Evolutionary conservation across 352 stramenopile species (phyloP), one percentile per base, ranked within the genome.

Genomic region (Globisporangium mamillatum): DNA sequence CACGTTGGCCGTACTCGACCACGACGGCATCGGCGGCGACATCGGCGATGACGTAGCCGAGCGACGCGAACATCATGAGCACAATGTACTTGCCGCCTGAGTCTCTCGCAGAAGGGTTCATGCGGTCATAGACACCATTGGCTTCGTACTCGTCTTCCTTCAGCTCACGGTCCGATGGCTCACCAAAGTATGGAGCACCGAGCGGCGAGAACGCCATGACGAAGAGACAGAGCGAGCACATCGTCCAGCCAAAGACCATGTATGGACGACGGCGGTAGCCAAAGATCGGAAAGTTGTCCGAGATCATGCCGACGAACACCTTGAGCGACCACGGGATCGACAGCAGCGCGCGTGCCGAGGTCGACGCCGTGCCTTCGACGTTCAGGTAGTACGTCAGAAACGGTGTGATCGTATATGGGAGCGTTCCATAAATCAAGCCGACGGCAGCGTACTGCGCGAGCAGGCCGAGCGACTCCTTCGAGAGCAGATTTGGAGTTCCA

Each of bases 211-310:
- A 81, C 32, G 77, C 75, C 77, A 85, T 84, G 52, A 80, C 52
- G 25, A 79, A 63, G 32, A 87, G 72, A 70, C 76, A 75, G 48
- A 80, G 67, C 46, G 75, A 73, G 46, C 71, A 76, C 29, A 80
- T 9, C 41, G 41, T 48, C 41, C 41, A 48, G 41, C 41, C 41
- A 8, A 48, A n/a, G 1, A 48, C 14, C 41, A 48, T 48, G 41
- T 48, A 48, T 16, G 41, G 41, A 20, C 41, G 41, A 2, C 41
- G 41, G 4, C 41, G 41, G 41, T 48, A 48, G 41, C 41, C 79
- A 54, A 73, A 69, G 67, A 88, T 82, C 10, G 79, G 78, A n/a
- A 82, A 36, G 64, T 75, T 84, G 67, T 88, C 79, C 2, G 76
- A 82, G 36, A 82, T 60, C 24, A 88, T 75, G 12, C 75, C 76